These are phyloP conservation scores for Rhizopogon salebrosus DNA, from an alignment of 768 basidiomycete species.

Conservation along the genomic window DNA sequence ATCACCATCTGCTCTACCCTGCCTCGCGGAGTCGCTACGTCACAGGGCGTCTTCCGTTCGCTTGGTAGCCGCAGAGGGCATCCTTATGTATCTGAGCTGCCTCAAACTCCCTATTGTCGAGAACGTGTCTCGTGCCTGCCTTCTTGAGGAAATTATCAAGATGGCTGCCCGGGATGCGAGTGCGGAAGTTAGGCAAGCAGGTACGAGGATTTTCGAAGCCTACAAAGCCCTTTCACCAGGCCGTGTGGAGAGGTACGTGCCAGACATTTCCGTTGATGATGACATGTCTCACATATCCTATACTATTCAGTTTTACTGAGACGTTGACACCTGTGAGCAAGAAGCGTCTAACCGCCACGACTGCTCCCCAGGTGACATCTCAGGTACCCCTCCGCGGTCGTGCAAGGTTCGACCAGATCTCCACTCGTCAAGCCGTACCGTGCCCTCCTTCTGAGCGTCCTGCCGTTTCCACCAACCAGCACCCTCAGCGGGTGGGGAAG, in stretches of 20 bases:
- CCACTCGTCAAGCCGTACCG: background rate
- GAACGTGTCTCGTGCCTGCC: slow-evolving; percentile 55
- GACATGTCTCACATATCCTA: slow-evolving; percentile 5
- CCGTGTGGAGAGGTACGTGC: slow-evolving; percentile 58
- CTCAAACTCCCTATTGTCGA: slow-evolving; percentile 79
- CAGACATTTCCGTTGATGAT: background rate
- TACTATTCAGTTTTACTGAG: slow-evolving; percentile 51
- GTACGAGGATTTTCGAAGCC: slow-evolving; percentile 68
- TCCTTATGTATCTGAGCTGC: slow-evolving; percentile 62
- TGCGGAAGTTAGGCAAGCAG: slow-evolving; percentile 67
- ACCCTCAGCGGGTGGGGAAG: slow-evolving; percentile 1
- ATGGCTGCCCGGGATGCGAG: slow-evolving; percentile 65
- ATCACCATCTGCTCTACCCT: slow-evolving; percentile 55
- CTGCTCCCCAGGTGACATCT: background rate
- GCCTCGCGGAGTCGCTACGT: slow-evolving; percentile 48
- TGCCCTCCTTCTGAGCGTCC: background rate
- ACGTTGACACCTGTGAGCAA: slow-evolving; percentile 73
- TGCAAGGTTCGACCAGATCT: background rate
- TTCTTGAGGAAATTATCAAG: slow-evolving; percentile 69
- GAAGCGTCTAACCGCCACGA: slow-evolving; percentile 59
- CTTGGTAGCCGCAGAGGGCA: slow-evolving; percentile 58
- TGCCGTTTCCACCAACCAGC: slow-evolving; percentile 1
- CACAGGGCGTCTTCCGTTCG: slow-evolving; percentile 69
- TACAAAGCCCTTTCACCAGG: slow-evolving; percentile 67
- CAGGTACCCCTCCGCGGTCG: background rate